These are phyloP conservation scores for Cordia subcordata DNA, from an alignment of 257 asterid genomes.

Conservation along the genomic window DNA sequence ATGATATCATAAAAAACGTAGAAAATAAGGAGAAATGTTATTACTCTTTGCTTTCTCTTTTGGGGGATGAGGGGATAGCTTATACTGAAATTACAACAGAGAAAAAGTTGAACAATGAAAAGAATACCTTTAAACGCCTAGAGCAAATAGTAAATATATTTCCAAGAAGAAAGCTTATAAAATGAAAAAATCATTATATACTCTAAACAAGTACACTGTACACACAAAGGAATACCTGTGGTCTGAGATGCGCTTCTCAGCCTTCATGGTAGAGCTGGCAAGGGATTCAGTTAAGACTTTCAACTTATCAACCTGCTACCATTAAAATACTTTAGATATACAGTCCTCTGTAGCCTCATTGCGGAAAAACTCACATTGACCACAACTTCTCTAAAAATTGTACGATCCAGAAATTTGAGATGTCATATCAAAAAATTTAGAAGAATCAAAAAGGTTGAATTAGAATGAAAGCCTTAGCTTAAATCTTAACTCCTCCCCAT, in stretches of 20 bases:
- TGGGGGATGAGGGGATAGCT: too few species aligned
- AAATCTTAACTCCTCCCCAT: too few species aligned
- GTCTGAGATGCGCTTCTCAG: slow-evolving; percentile 91
- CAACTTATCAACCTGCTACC: slow-evolving; percentile 85
- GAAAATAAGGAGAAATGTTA: too few species aligned
- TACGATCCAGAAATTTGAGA: too few species aligned
- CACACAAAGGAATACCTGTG: slow-evolving; percentile 41
- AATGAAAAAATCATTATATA: not conserved
- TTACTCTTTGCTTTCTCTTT: too few species aligned
- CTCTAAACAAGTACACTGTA: not conserved
- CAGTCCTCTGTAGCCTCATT: not conserved
- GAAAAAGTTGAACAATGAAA: too few species aligned
- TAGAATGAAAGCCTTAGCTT: too few species aligned
- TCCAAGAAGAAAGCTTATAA: not conserved
- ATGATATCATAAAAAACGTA: too few species aligned
- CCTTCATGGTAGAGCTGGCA: slow-evolving; percentile 68
- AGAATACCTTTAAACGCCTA: too few species aligned
- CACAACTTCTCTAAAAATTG: not conserved
- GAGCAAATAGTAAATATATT: not conserved
- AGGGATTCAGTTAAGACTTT: slow-evolving; percentile 89
- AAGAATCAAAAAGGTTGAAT: too few species aligned
- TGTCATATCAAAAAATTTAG: too few species aligned
- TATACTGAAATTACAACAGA: too few species aligned
- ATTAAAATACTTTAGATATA: slow-evolving; percentile 22
- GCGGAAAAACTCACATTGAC: not conserved